Evolutionary conservation across 495 filamentous ascomycete species (phyloP), one percentile per base, ranked within the genome.

Genomic region (Neurospora tetrasperma): DNA sequence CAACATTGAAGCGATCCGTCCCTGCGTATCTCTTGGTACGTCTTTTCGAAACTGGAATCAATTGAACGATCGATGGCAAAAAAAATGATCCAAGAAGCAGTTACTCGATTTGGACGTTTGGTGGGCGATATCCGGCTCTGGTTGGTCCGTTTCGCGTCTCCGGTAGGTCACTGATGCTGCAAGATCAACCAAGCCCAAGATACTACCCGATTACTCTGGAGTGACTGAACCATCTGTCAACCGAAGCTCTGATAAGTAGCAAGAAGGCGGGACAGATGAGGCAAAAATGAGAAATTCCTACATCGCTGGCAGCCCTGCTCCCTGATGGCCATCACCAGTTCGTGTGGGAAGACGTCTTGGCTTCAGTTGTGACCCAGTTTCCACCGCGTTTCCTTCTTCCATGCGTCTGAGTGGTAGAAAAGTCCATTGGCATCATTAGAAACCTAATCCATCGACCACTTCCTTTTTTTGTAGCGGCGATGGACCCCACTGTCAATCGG

Each of bases 341-440:
- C n/a, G 20, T 62, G 54, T 31, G 48, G 48, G 48, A 62, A 27
- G 5, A 23, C 27, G 54, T 62, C 12, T 62, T 62, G 54, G 54
- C 54, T 27, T 31, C 31, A 23, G 23, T 23, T 23, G 23, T 35
- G 54, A 62, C 54, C 27, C 12, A 59, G 27, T 69, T 74, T 72
- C 42, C 54, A 66, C 70, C 39, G 54, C 9, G 48, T 74, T 71
- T 38, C 70, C 73, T 69, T 72, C 73, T 69, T 16, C 11, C 48
- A 23, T 59, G 23, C 48, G 5, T 59, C 20, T 62, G 27, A 62
- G 5, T 62, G 54, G 27, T 35, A 62, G 54, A 35, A 62, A 35
- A 18, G 12, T 35, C 27, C 27, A 62, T 62, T 62, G 23, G 54
- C 54, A 62, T 54, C 46, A n/a, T 31, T 31, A 12, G 41, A 42